These are phyloP conservation scores for Cystobasidium slooffiae DNA, from an alignment of 1,284 basidiomycete genomes.

Conservation along the genomic window DNA sequence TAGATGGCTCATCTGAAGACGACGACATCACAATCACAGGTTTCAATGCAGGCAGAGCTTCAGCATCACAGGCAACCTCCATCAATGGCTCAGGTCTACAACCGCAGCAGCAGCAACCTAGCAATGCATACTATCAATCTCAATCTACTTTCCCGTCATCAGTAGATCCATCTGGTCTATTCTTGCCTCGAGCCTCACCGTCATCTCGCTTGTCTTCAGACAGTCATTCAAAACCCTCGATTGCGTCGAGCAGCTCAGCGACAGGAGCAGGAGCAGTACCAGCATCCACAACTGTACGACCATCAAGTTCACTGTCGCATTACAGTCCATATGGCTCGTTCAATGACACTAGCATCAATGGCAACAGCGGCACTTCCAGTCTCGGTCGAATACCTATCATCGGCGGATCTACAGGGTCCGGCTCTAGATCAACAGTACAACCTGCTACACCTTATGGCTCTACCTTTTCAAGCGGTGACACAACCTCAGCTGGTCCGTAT, in stretches of 20 bases:
- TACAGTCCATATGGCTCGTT: neutral
- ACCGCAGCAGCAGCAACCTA: too few relatives aligned
- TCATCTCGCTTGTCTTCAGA: neutral
- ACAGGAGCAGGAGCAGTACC: neutral
- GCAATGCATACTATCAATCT: too few relatives aligned
- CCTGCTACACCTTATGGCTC: constrained; percentile 4
- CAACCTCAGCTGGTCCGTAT: neutral
- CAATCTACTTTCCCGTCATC: too few relatives aligned
- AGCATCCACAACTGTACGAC: neutral
- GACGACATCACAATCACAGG: constrained; percentile 8
- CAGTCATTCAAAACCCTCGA: neutral
- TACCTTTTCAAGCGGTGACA: neutral
- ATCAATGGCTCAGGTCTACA: neutral
- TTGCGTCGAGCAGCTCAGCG: neutral
- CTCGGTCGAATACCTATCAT: constrained; percentile 13
- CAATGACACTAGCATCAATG: too few relatives aligned
- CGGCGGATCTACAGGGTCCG: neutral
- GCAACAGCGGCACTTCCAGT: neutral
- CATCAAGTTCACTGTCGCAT: neutral
- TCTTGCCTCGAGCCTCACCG: too few relatives aligned
- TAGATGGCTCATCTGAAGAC: neutral
- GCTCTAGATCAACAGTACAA: neutral
- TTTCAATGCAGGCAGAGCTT: neutral
- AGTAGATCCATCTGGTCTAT: too few relatives aligned
- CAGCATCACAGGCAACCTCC: neutral